Evolutionary conservation across 129 eudicot genomes (phyloP).

Genomic region (Saposhnikovia divaricata): DNA sequence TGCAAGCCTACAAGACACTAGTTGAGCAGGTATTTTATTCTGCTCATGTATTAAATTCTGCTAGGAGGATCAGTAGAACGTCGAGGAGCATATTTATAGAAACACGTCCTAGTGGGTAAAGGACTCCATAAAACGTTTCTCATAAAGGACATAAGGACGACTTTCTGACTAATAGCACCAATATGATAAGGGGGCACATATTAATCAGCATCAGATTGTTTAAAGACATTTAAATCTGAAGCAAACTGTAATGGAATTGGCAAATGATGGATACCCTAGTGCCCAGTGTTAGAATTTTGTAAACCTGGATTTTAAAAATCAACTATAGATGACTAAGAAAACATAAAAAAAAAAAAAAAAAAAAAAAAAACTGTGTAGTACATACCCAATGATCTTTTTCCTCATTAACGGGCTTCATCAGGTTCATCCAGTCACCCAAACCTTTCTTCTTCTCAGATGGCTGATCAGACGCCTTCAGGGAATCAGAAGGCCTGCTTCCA

Average conservation of each 20-base stretch:
- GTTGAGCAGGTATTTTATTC: background rate
- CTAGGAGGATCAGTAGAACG: background rate
- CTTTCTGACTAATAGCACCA: background rate
- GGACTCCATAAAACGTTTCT: background rate
- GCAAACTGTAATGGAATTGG: background rate
- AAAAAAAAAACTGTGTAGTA: background rate
- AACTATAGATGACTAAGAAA: background rate
- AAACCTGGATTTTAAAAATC: background rate
- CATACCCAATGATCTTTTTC: slow-evolving; percentile 96
- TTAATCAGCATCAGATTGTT: background rate
- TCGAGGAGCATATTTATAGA: background rate
- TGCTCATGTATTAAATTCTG: no score
- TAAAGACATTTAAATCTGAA: background rate
- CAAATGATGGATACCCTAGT: background rate
- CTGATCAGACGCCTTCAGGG: slow-evolving; percentile 57
- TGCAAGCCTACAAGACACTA: background rate
- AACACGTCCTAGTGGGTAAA: background rate
- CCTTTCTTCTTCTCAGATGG: slow-evolving; percentile 81
- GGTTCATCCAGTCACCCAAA: slow-evolving; percentile 76
- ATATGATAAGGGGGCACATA: background rate
- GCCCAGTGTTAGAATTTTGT: background rate
- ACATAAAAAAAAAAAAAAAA: no score
- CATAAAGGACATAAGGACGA: background rate
- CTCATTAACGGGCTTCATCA: slow-evolving; percentile 66
- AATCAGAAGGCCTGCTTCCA: slow-evolving; percentile 60